Conservation (phyloP, 2,329 filamentous ascomycete genomes). For the Aspergillus alliaceus region DNA sequence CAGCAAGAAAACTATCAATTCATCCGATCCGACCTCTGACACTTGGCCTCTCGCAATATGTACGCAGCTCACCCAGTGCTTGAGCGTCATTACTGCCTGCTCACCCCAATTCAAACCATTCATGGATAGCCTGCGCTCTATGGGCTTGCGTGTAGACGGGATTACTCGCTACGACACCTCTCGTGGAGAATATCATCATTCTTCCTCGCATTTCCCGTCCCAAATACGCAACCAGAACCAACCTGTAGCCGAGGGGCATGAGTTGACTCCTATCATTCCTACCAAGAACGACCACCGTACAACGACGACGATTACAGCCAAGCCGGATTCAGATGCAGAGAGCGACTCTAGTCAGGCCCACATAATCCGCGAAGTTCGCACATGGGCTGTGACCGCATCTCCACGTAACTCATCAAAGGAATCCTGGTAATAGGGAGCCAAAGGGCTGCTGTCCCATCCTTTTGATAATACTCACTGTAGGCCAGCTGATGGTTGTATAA, state of each 20-base stretch:
- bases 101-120: neutral
- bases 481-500: too few species aligned
- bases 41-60: neutral
- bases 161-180: neutral
- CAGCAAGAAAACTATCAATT: neutral
- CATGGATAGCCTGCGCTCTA: neutral
- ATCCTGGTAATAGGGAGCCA: neutral
- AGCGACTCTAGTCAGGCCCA: constrained; percentile 27
- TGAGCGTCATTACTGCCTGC: neutral
- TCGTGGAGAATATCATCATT: neutral
- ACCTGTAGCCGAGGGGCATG: neutral
- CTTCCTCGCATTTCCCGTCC: neutral
- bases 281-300: constrained; percentile 6
- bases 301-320: constrained; percentile 9
- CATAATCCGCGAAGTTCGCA: constrained; percentile 28
- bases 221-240: constrained; percentile 9
- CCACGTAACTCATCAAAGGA: neutral
- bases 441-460: neutral
- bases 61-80: neutral
- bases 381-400: constrained; percentile 22
- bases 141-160: neutral
- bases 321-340: constrained; percentile 21
- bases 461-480: neutral
- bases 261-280: neutral
- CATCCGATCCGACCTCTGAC: neutral